Conservation (phyloP, 805 yeast species). For the Danielozyma ontarioensis region DNA sequence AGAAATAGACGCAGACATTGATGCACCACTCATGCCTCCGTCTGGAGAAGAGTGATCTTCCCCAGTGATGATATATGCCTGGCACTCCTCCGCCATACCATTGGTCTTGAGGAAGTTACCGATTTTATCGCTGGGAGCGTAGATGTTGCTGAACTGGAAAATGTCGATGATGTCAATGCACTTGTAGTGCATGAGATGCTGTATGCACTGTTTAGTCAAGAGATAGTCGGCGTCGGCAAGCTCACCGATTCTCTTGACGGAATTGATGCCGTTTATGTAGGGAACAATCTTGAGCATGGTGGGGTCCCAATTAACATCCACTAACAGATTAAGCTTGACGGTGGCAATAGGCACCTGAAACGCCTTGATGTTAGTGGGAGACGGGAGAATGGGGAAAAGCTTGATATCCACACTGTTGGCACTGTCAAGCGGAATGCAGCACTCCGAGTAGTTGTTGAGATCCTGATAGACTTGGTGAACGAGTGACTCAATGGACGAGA, state of each 20-base stretch:
- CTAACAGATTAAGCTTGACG: slow-evolving; percentile 63
- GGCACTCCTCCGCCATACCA: slow-evolving; percentile 76
- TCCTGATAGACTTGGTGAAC: slow-evolving; percentile 92
- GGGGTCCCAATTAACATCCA: slow-evolving; percentile 96
- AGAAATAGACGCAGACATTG: slow-evolving; percentile 1
- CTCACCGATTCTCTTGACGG: slow-evolving; percentile 69
- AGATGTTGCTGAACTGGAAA: slow-evolving; percentile 82
- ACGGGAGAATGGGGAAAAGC: slow-evolving; percentile 83
- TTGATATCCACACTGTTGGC: slow-evolving; percentile 90
- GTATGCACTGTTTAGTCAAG: slow-evolving; percentile 80
- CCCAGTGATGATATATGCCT: slow-evolving; percentile 62
- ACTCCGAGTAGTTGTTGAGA: slow-evolving; percentile 90
- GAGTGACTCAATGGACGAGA: slow-evolving; percentile 58
- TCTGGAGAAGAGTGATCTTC: slow-evolving; percentile 7
- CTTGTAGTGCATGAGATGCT: slow-evolving; percentile 84
- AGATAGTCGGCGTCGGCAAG: slow-evolving; percentile 76
- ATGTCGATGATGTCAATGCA: slow-evolving; percentile 80
- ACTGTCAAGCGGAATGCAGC: slow-evolving; percentile 87
- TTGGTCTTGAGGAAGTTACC: slow-evolving; percentile 58
- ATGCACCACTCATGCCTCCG: slow-evolving; percentile 1
- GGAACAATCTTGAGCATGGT: slow-evolving; percentile 88
- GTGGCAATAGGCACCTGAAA: slow-evolving; percentile 92
- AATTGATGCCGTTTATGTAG: slow-evolving; percentile 82
- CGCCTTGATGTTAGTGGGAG: slow-evolving; percentile 67
- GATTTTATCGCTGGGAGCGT: slow-evolving; percentile 82